Percentiles rank a stretch among this genome's conserved stretches.
Conservation (phyloP, 1,284 basidiomycete species). For the Bjerkandera adusta region DNA sequence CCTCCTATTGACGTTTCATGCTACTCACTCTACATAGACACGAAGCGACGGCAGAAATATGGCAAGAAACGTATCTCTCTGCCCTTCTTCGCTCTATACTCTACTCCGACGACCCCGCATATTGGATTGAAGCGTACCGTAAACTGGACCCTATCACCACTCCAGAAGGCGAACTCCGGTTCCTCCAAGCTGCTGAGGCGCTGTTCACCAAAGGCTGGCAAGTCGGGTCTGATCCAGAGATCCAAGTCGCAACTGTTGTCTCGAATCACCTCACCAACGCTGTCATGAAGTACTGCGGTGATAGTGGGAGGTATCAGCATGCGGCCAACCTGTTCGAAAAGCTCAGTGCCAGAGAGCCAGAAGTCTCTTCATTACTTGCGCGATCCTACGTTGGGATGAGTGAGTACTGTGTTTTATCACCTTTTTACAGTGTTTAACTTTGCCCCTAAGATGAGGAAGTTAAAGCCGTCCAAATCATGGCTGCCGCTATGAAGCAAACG, state of each 20-base stretch:
- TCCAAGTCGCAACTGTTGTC: conserved; percentile 97
- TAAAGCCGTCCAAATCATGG: conserved; percentile 95
- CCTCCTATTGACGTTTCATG: not conserved
- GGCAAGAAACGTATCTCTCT: conserved; percentile 97
- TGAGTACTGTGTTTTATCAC: conserved; percentile 40
- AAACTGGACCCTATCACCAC: conserved; percentile 94
- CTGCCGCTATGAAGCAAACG: conserved; percentile 78
- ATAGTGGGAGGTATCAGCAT: conserved; percentile 83
- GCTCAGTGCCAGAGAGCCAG: conserved; percentile 81
- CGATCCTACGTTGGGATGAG: conserved; percentile 97
- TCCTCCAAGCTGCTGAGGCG: conserved; percentile 88
- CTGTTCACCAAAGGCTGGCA: conserved; percentile 98
- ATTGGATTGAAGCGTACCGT: conserved; percentile 90
- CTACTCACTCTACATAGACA: conserved; percentile 52
- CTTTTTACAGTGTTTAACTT: not conserved
- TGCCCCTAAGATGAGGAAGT: conserved; percentile 85
- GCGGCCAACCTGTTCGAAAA: conserved; percentile 97
- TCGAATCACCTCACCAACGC: conserved; percentile 96
- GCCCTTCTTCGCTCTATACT: conserved; percentile 89
- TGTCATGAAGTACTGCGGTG: conserved; percentile 96
- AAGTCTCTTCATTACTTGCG: conserved; percentile 87
- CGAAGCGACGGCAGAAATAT: conserved; percentile 89
- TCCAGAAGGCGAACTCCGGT: conserved; percentile 86
- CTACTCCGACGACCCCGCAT: conserved; percentile 94
- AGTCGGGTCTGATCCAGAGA: conserved; percentile 96